phyloP scores from a whole-genome alignment of 768 basidiomycete genomes.

The Tephrocybe sp. region DNA sequence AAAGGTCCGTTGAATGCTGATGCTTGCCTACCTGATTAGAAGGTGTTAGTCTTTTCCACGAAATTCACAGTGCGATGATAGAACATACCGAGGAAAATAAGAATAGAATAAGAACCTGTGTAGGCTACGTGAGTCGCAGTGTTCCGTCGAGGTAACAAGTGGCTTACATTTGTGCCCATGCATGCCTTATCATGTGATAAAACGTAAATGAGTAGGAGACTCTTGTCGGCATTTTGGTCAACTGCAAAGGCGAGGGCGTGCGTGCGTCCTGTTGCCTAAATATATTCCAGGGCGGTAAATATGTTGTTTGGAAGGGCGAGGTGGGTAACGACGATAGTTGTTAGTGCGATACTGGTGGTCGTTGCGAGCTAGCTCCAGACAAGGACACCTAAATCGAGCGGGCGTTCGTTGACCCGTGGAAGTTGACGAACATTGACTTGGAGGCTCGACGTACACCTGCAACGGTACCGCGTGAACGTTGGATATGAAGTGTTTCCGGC shows the following conservation, averaged over 20 bases:
- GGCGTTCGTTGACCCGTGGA: too few relatives aligned
- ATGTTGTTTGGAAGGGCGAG: not conserved
- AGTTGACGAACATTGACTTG: slow-evolving; percentile 21
- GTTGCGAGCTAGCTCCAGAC: slow-evolving; percentile 49
- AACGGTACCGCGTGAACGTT: slow-evolving; percentile 34
- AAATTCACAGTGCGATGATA: too few relatives aligned
- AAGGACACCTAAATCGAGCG: slow-evolving; percentile 55
- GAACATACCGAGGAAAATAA: too few relatives aligned
- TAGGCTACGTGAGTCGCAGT: too few relatives aligned
- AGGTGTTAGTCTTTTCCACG: too few relatives aligned
- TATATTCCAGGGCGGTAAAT: not conserved
- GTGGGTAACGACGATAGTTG: not conserved
- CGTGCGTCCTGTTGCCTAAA: not conserved
- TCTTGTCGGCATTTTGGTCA: not conserved
- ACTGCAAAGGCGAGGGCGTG: not conserved
- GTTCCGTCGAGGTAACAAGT: too few relatives aligned
- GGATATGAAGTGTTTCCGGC: slow-evolving; percentile 60
- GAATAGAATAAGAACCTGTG: too few relatives aligned
- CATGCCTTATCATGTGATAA: too few relatives aligned
- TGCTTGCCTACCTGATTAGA: too few relatives aligned
- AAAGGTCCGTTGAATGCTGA: too few relatives aligned
- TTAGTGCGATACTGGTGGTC: not conserved
- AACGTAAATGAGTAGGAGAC: too few relatives aligned
- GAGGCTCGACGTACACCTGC: slow-evolving; percentile 23
- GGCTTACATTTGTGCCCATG: too few relatives aligned